Conservation (phyloP, 2,329 filamentous ascomycete species). For the Hirsutella minnesotensis region DNA sequence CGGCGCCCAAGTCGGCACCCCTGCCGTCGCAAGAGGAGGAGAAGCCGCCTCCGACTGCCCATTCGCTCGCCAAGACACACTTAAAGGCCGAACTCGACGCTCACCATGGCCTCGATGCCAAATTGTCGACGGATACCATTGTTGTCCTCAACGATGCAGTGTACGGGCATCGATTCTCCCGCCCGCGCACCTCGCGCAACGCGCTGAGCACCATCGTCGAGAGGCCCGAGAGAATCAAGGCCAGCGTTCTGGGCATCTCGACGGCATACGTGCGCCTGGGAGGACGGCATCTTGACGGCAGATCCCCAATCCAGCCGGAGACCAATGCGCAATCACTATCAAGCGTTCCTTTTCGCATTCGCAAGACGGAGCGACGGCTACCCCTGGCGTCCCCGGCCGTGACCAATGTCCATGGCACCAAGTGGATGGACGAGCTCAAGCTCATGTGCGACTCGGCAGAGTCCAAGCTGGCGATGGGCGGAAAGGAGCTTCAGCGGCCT, state of each 20-base stretch:
- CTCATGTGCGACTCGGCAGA: constrained; percentile 75
- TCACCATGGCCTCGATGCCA: constrained; percentile 38
- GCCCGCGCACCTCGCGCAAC: constrained; percentile 63
- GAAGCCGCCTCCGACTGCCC: constrained; percentile 32
- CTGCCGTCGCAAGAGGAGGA: constrained; percentile 17
- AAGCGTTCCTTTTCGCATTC: constrained; percentile 69
- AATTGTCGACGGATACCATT: constrained; percentile 47
- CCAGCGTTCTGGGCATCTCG: constrained; percentile 69
- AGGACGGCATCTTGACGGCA: constrained; percentile 61
- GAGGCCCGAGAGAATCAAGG: constrained; percentile 80
- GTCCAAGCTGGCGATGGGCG: constrained; percentile 61
- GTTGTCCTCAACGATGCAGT: constrained; percentile 88
- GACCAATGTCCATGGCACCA: constrained; percentile 78
- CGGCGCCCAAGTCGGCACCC: constrained; percentile 26
- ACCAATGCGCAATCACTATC: constrained; percentile 41
- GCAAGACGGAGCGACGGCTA: constrained; percentile 63
- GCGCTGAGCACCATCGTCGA: constrained; percentile 78
- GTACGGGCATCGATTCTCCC: constrained; percentile 85
- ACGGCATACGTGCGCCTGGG: constrained; percentile 86
- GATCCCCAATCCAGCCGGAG: constrained; percentile 53
- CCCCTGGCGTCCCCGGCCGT: constrained; percentile 65
- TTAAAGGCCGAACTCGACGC: constrained; percentile 58
- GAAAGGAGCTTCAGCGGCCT: constrained; percentile 65
- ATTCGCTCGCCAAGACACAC: constrained; percentile 51
- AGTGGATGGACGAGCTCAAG: constrained; percentile 89